phyloP scores from a whole-genome alignment of 2,329 filamentous ascomycete species.

The Trichoderma sp. region DNA sequence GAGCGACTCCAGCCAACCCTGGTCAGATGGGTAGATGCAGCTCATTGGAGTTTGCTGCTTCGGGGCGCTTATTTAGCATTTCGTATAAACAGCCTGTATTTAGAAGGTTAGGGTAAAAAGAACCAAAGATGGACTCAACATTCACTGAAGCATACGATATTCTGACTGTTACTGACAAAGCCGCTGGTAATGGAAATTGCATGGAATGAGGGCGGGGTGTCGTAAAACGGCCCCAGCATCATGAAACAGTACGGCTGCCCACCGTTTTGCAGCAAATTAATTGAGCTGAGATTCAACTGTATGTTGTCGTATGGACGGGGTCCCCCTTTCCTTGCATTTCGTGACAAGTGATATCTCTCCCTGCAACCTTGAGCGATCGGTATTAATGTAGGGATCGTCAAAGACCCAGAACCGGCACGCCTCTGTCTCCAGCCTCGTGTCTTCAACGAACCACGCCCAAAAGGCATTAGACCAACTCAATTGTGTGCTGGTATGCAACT shows the following conservation, averaged over 20 bases:
- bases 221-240: constrained; percentile 14
- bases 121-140: background rate
- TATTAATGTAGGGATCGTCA: constrained; percentile 2
- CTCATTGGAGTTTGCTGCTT: background rate
- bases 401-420: background rate
- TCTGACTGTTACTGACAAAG: background rate
- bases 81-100: background rate
- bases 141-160: background rate
- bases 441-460: background rate
- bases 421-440: background rate
- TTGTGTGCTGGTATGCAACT: background rate
- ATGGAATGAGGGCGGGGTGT: constrained; percentile 16
- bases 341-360: constrained; percentile 1
- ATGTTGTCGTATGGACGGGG: background rate
- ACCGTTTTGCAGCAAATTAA: constrained; percentile 16
- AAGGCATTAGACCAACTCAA: background rate
- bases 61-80: background rate
- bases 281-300: background rate
- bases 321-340: background rate
- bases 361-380: background rate
- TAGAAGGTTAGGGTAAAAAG: background rate
- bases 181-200: constrained; percentile 12
- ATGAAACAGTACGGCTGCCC: constrained; percentile 15
- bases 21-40: background rate
- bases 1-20: background rate